Base-by-base conservation (phyloP, 495 filamentous ascomycete species). In the Ramalina peruviana region DNA sequence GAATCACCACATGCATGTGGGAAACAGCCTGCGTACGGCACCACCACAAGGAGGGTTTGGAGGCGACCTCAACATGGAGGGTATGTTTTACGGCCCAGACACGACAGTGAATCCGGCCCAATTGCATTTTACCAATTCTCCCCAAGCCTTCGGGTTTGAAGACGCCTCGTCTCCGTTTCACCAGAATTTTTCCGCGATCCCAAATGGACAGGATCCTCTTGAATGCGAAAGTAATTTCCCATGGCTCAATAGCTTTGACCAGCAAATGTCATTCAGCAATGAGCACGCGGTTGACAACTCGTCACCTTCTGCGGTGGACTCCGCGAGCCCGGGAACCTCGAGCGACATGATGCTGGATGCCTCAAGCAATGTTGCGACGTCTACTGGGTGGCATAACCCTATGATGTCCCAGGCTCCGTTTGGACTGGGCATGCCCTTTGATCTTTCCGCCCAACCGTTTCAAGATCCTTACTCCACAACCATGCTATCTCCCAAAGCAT, bases 51-150 rank as follows among this genome's bases (percentile, higher is more conserved):
- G 76, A 16, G 74, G 73, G 37, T 86, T 88, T 65, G 78, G 72
- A 46, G 66, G 75, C 36, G 83, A 83, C 15, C 81, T 86, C 52
- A 83, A 93, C 54, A 78, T 88, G 49, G 83, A 94, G 55, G 68
- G 76, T 27, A 67, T 87, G 49, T 71, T 86, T 44, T 88, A 88
- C 62, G 79, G 75, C 42, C 65, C 74, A 26, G 68, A 73, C 27
- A 75, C 74, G 37, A 98, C 92, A 44, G 85, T 99, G 65, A 97
- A 99, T 64, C 92, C 92, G 16, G 88, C 89, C 54, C 89, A 94
- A 58, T 78, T 99, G 45, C 90, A 97, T 64, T 92, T 92, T 62
- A 86, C 75, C 60, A 85, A 87, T 60, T 87, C 86, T 13, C 87
- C 86, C 20, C 81, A 80, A 45, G 75, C 73, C 37, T 81, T 82